These are phyloP conservation scores for Neostapfia colusana DNA, from an alignment of 176 grass and related monocot species.

Conservation along the genomic window DNA sequence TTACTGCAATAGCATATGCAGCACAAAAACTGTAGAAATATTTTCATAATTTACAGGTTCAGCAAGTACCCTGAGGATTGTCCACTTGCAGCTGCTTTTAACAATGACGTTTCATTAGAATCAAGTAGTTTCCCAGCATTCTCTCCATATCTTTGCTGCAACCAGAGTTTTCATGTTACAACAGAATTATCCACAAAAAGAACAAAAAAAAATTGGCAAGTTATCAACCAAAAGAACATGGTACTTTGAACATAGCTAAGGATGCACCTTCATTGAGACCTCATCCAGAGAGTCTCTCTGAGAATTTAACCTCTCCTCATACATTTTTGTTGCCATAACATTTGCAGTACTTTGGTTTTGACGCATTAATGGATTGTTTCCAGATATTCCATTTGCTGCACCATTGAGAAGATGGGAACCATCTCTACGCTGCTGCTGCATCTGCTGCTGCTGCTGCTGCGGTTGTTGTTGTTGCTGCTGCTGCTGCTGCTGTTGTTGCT, in stretches of 20 bases:
- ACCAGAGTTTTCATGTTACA: conserved; percentile 35
- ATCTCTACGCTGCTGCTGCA: conserved; percentile 70
- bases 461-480: conserved; percentile 34
- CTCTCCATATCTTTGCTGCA: conserved; percentile 86
- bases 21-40: conserved; percentile 15
- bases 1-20: conserved; percentile 5
- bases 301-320: conserved; percentile 85
- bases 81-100: conserved; percentile 84
- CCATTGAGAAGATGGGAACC: conserved; percentile 76
- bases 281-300: conserved; percentile 88
- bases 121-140: conserved; percentile 84
- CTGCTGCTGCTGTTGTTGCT: conserved; percentile 42
- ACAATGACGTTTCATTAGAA: conserved; percentile 68
- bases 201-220: neutral
- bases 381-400: conserved; percentile 64
- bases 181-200: conserved; percentile 22
- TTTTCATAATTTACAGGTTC: conserved; percentile 32
- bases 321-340: conserved; percentile 97
- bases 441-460: conserved; percentile 25
- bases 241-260: conserved; percentile 9
- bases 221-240: conserved; percentile 23
- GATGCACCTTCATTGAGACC: conserved; percentile 78
- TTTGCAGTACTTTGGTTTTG: conserved; percentile 71
- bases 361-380: conserved; percentile 64
- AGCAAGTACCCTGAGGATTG: conserved; percentile 84